These are phyloP conservation scores for Amoeboaphelidium protococcarum DNA, from an alignment of 371 early-diverging fungal genomes.

Conservation along the genomic window DNA sequence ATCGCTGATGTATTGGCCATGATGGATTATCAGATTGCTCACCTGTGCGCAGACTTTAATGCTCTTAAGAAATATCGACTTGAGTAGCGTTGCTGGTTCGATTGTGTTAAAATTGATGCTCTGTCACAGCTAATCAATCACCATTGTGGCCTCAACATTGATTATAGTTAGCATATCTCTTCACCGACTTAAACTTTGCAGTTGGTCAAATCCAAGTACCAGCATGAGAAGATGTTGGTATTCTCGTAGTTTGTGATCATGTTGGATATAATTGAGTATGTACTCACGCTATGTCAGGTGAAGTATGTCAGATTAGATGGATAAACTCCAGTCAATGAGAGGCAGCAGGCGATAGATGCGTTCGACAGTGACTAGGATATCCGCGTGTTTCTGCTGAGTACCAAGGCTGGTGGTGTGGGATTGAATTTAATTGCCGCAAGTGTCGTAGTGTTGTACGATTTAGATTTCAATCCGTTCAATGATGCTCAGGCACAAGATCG, in stretches of 20 bases:
- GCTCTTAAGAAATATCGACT: too few species aligned
- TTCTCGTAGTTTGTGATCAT: conserved; percentile 58
- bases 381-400: conserved; percentile 57
- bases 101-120: too few species aligned
- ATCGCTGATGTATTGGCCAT: too few species aligned
- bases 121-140: too few species aligned
- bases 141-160: too few species aligned
- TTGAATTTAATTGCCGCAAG: conserved; percentile 75
- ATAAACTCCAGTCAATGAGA: conserved; percentile 16
- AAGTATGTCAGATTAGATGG: conserved; percentile 23
- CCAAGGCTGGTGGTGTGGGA: conserved; percentile 42
- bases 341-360: conserved; percentile 46
- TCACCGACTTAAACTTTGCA: too few species aligned
- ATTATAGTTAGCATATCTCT: too few species aligned
- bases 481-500: conserved; percentile 84
- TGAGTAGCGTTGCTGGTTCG: too few species aligned
- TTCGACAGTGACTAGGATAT: conserved; percentile 30
- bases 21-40: too few species aligned
- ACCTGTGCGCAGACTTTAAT: too few species aligned
- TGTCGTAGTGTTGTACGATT: conserved; percentile 63
- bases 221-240: conserved; percentile 35
- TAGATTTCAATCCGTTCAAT: conserved; percentile 87
- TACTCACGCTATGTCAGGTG: conserved; percentile 28
- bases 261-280: conserved; percentile 24
- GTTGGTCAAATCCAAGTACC: conserved; percentile 10